Base-by-base conservation (phyloP, 2,329 filamentous ascomycete genomes). In the Xylaria sp. region DNA sequence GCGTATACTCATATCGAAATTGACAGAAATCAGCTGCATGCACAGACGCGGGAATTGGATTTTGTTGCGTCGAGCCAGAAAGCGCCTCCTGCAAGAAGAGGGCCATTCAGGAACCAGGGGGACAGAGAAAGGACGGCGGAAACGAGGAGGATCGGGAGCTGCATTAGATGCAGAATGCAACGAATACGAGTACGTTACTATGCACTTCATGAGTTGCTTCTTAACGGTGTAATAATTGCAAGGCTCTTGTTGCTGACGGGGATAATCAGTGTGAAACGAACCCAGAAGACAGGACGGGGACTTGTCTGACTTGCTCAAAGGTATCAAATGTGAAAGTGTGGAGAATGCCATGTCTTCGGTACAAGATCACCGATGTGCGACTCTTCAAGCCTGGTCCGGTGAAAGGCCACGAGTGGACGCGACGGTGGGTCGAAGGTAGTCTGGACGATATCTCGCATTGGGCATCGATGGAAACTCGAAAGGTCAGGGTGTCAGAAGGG, bases 101-200 rank as follows among this genome's bases (percentile, higher is more conserved):
- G 84, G 0, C 85, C 84, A 2, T 88, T 87, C 73, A 83, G 80
- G 61, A 82, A 84, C 54, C 76, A 78, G n/a, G 75, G 75, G 9
- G 77, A 82, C 31, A 80, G 84, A 23, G 78, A 84, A 63, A 78
- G 82, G 66, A 88, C 85, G 0, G 86, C 86, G 0, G 78, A 82
- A 59, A 87, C 85, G 2, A 79, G 86, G 61, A 83, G 82, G 57
- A 83, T 85, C 17, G 85, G 84, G 8, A 86, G 83, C 19, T 88
- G 86, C 68, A 83, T 88, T 61, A 79, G 85, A 46, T 88, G 86
- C 65, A 80, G 84, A 52, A 87, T 87, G 83, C 86, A 88, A 67
- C 80, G 85, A 45, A 87, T 88, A 68, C 80, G 86, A 51, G 85
- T 87, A 73, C 80, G 84, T 77, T 37, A 17, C 54, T 37, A 42